Evolutionary conservation across 306 rosid genomes (phyloP).

Genomic region (Sindora glabra): DNA sequence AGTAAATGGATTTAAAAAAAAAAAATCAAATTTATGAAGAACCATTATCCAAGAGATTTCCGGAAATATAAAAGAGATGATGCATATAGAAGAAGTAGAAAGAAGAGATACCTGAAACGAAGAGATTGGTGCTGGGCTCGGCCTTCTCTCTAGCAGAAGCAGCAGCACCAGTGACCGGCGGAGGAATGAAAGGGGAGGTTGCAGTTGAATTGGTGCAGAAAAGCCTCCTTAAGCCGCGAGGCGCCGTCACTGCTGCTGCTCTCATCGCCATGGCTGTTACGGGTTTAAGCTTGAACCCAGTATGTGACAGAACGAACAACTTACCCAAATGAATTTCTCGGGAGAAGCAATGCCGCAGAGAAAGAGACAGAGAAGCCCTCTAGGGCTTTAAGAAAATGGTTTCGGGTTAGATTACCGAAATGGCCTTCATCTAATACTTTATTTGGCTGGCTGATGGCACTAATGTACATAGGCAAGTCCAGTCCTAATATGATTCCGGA

Average conservation of each 20-base stretch:
- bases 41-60: background rate
- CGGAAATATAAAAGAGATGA: background rate
- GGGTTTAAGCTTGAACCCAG: slow-evolving; percentile 35
- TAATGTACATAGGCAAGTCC: too few relatives aligned
- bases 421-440: too few relatives aligned
- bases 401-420: too few relatives aligned
- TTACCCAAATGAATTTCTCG: background rate
- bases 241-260: slow-evolving; percentile 49
- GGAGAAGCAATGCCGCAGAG: too few relatives aligned
- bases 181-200: slow-evolving; percentile 36
- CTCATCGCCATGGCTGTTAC: slow-evolving; percentile 50
- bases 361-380: too few relatives aligned
- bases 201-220: too few relatives aligned
- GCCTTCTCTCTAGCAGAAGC: slow-evolving; percentile 46
- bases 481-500: too few relatives aligned
- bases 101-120: slow-evolving; percentile 59
- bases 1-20: background rate
- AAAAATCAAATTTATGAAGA: background rate
- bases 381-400: too few relatives aligned
- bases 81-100: background rate
- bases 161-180: slow-evolving; percentile 26
- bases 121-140: slow-evolving; percentile 82
- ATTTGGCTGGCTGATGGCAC: too few relatives aligned
- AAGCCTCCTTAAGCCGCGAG: slow-evolving; percentile 44
- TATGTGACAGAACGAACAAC: too few relatives aligned